Evolutionary conservation across 768 basidiomycete species (phyloP).

Genomic region (Cytidiella melzeri): DNA sequence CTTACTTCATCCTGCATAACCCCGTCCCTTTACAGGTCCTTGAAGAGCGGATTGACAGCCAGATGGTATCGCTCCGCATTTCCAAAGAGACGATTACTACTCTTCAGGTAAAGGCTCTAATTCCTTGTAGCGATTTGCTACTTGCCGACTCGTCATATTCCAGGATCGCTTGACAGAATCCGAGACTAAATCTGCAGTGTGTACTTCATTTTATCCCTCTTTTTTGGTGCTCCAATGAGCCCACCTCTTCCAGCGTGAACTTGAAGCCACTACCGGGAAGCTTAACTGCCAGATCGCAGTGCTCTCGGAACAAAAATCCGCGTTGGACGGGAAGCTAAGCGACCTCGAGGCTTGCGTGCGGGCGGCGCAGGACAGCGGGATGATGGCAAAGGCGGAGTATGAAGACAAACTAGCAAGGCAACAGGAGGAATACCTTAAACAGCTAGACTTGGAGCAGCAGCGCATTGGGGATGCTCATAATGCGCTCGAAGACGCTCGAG

Average conservation of each 20-base stretch:
- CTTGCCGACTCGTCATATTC: not conserved
- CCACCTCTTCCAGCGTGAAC: conserved; percentile 16
- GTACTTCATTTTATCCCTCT: conserved; percentile 8
- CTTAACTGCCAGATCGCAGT: conserved; percentile 34
- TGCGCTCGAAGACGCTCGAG: conserved; percentile 16
- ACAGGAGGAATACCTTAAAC: conserved; percentile 1
- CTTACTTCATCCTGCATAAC: not conserved
- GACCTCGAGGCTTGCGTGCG: conserved; percentile 10
- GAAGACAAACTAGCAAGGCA: conserved; percentile 14
- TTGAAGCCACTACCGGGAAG: conserved; percentile 30
- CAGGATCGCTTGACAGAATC: conserved; percentile 34
- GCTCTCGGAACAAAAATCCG: conserved; percentile 34
- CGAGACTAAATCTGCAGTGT: conserved; percentile 33
- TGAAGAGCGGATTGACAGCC: conserved; percentile 58
- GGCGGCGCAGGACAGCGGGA: conserved; percentile 8
- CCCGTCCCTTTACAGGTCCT: conserved; percentile 30
- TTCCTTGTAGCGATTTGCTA: too few relatives aligned
- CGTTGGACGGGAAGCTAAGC: conserved; percentile 21
- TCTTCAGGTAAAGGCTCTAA: conserved; percentile 46
- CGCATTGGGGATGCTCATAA: conserved; percentile 10
- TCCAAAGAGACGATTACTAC: conserved; percentile 51
- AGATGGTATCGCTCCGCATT: conserved; percentile 43
- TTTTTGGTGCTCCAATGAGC: not conserved
- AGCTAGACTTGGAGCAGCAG: conserved; percentile 10
- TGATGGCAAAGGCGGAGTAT: conserved; percentile 13